A percentile compares a stretch with the other conserved stretches of the same genome.
These are phyloP conservation scores for Collybia nuda DNA, from an alignment of 768 basidiomycete genomes.

Conservation along the genomic window DNA sequence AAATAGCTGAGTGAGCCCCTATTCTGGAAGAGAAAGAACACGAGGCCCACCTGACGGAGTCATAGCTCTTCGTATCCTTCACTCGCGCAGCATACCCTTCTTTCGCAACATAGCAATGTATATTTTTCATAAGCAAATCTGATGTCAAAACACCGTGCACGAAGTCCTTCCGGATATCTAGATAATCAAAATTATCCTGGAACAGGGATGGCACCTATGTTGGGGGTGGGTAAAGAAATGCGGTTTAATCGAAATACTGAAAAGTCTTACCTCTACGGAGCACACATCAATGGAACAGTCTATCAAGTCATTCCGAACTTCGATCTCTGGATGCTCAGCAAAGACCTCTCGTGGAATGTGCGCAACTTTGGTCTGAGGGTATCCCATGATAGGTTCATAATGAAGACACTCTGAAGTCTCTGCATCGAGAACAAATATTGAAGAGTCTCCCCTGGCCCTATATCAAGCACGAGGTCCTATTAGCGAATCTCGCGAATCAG, in stretches of 20 bases:
- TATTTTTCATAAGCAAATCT: conserved; percentile 92
- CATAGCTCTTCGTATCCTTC: conserved; percentile 90
- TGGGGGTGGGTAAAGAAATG: conserved; percentile 1
- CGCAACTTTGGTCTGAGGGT: conserved; percentile 60
- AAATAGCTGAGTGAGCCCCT: background rate
- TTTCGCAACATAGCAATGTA: conserved; percentile 85
- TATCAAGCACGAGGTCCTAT: conserved; percentile 5
- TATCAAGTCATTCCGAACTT: conserved; percentile 85
- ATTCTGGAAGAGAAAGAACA: background rate
- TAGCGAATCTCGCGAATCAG: conserved; percentile 2
- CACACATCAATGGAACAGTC: conserved; percentile 93
- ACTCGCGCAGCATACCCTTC: conserved; percentile 93
- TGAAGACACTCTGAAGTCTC: conserved; percentile 80
- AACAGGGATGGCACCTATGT: conserved; percentile 91
- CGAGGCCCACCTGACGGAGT: conserved; percentile 69
- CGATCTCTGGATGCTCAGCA: conserved; percentile 71
- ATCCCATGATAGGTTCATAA: conserved; percentile 75
- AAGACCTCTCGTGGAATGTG: conserved; percentile 80
- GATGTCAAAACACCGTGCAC: conserved; percentile 93
- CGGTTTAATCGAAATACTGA: background rate
- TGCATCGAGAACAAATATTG: conserved; percentile 77
- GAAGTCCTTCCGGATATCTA: conserved; percentile 89
- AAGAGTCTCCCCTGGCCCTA: conserved; percentile 72
- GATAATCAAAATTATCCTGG: conserved; percentile 98
- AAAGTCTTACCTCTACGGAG: conserved; percentile 73